Evolutionary conservation across 31 red algal genomes (phyloP).

Genomic region (Odonthalia washingtoniensis): DNA sequence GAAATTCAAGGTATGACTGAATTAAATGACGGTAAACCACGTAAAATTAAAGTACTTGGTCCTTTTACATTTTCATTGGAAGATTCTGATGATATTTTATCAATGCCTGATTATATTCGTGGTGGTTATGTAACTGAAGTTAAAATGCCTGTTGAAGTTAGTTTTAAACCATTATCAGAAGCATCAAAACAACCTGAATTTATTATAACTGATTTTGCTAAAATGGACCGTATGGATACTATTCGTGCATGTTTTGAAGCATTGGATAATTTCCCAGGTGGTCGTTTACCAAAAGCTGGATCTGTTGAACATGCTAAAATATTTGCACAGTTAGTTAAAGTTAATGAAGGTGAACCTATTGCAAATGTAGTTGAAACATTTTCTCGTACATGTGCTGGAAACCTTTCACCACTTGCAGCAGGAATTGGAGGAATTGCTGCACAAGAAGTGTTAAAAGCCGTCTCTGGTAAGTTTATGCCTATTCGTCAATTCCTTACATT

Average conservation of each 20-base stretch:
- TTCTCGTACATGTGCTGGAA: conserved; percentile 81
- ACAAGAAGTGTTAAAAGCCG: conserved; percentile 96
- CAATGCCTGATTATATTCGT: conserved; percentile 76
- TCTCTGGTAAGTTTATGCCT: conserved; percentile 96
- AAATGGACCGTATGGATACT: conserved; percentile 80
- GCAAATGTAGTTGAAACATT: conserved; percentile 83
- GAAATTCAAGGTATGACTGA: conserved; percentile 89
- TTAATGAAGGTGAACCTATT: conserved; percentile 51
- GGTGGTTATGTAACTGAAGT: conserved; percentile 95
- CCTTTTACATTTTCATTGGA: conserved; percentile 91
- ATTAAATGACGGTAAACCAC: conserved; percentile 85
- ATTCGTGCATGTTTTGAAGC: conserved; percentile 86
- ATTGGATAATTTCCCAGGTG: conserved; percentile 63
- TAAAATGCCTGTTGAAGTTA: conserved; percentile 84
- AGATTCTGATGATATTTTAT: conserved; percentile 69
- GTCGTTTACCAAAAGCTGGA: conserved; percentile 66
- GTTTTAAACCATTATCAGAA: conserved; percentile 73
- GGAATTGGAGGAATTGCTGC: conserved; percentile 93
- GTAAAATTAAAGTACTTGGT: conserved; percentile 78
- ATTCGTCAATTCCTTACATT: conserved; percentile 95
- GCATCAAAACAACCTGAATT: conserved; percentile 60
- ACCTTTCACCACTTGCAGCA: conserved; percentile 89
- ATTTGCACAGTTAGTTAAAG: conserved; percentile 71
- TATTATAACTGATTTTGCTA: conserved; percentile 91
- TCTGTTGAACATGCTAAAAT: conserved; percentile 51